Base-by-base conservation (phyloP, 1,139 yeast species). In the Spencermartinsiella ligniputridi region DNA sequence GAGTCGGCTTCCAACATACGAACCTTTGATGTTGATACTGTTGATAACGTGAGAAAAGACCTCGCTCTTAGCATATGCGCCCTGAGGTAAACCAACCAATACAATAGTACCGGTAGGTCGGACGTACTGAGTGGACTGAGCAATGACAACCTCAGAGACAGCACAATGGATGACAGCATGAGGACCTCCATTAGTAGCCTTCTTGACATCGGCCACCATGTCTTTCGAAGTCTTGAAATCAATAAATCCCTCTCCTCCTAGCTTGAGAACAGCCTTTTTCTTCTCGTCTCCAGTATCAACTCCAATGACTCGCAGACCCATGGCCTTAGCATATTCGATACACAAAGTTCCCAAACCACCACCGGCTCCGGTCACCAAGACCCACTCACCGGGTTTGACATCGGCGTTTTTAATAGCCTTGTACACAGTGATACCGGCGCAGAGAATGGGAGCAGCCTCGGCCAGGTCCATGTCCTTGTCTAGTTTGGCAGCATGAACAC, bases 401-500 rank as follows among this genome's bases (percentile, higher is more conserved):
- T 74, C 71, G 47, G 90, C 82, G 41, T 81, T 78, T 73, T 83
- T 83, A 59, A 84, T 69, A 30, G 92, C 94, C 73, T 83, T 83
- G 77, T 83, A 84, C 48, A 83, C 90, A 42, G 94, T 84, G 68
- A 84, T 77, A 68, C 94, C 94, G 35, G 92, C 94, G 69, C 94
- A 84, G 39, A 70, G 62, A 48, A 86, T 79, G 54, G 95, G 95
- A 24, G 95, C 79, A 48, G 80, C 79, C 54, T 73, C 69, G 47
- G 90, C 89, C 61, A 85, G 76, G 60, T 85, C 87, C 43, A 84
- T 72, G 51, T 81, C 83, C 54, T 70, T 62, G 46, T 90, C 86
- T 56, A 86, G 78, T 61, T 76, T 74, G 35, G 95, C 94, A 45
- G 94, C 95, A 63, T 85, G 95, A 49, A 83, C 76, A 39, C 92